Base-by-base conservation (phyloP, 306 rosid genomes). In the Sechiopsis laciniata region DNA sequence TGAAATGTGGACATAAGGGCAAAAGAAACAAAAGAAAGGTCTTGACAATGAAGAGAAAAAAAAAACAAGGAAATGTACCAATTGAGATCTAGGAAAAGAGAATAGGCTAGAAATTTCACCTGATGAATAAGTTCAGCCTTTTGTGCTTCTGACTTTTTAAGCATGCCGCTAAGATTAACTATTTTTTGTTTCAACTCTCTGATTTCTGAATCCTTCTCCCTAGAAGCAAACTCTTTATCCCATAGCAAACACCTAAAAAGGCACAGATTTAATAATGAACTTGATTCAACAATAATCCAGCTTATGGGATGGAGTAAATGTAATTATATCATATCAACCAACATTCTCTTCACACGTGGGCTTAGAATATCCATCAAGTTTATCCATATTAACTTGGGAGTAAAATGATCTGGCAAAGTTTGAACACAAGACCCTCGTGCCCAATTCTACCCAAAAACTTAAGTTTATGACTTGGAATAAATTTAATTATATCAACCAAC, bases 181-280 rank as follows among this genome's bases (percentile, higher is more conserved):
- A 92, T 71, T 70, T 90, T 92, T 78, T 87, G 93, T 71, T 92
- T 92, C 75, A 92, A 73, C 66, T 90, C 98, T 77, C 91, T 87
- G 21, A 90, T 87, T 79, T 90, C 93, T 32, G 73, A 75, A 71
- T 84, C 96, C 79, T 83, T 88, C 80, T 90, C 98, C 80, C 91
- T 79, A 74, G 83, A 84, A 8, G 75, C 81, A 72, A 84, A 83
- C 85, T 88, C 95, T 65, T 79, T 90, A 66, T 90, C 96, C 76
- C 92, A 85, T 74, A 88, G 73, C 64, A 68, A 79, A 76, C 96
- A 90, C 82, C 98, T 90, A 22, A 69, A 52, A 55, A 51, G 17
- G 40, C 21, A 59, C 46, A 74, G 29, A 26, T 26, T 26, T 26
- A 26, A 26, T 26, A 26, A 26, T 26, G 29, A 26, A 26, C 29